A percentile compares a stretch with the other conserved stretches of the same genome.
These are phyloP conservation scores for Luffa aegyptiaca DNA, from an alignment of 306 rosid species.

Conservation along the genomic window DNA sequence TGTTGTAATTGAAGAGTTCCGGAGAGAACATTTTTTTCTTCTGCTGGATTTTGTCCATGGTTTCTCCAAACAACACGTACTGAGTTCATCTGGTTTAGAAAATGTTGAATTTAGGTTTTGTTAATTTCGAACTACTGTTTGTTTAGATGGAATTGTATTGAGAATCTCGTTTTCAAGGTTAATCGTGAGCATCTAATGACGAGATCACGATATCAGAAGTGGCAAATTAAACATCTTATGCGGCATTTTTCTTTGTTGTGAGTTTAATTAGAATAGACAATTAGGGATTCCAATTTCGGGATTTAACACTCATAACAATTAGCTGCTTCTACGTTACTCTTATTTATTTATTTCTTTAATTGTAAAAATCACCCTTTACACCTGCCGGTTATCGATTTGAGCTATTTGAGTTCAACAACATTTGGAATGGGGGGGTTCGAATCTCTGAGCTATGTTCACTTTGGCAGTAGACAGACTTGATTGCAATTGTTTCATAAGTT, in stretches of 20 bases:
- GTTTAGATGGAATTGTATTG: not conserved
- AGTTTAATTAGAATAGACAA: no score
- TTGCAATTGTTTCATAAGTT: no score
- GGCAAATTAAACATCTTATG: not conserved
- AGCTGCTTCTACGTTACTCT: not conserved
- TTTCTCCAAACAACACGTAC: not conserved
- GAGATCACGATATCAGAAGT: not conserved
- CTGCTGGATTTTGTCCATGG: not conserved
- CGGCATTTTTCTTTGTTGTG: not conserved
- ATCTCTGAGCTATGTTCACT: no score
- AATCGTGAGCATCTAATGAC: not conserved
- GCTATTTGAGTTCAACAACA: not conserved
- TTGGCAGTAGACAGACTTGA: no score
- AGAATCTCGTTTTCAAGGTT: not conserved
- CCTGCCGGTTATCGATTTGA: not conserved
- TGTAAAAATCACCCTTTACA: not conserved
- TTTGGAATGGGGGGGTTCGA: no score
- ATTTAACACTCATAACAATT: not conserved
- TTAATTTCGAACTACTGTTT: not conserved
- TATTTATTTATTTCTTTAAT: not conserved
- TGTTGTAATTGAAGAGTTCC: not conserved
- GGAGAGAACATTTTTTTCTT: not conserved
- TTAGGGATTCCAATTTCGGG: no score
- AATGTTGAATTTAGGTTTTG: not conserved
- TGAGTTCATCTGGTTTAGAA: not conserved